Percentiles rank a stretch among this genome's conserved stretches.
phyloP scores from a whole-genome alignment of 129 eudicot species.

The Oenanthe sinensis region DNA sequence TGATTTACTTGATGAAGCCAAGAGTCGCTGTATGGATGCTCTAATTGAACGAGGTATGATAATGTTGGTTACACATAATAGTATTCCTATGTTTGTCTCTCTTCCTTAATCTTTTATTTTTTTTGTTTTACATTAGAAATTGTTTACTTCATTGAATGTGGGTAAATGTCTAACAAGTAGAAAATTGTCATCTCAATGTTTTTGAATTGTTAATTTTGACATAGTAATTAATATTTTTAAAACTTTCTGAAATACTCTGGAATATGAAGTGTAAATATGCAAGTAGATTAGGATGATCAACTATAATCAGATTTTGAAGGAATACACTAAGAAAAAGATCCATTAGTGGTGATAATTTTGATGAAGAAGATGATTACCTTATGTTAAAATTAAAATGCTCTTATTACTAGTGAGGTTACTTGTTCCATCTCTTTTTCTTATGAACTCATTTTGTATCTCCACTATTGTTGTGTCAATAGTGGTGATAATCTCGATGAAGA shows the following conservation, averaged over 20 bases:
- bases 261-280: not conserved
- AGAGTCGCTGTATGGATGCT: slow-evolving; percentile 64
- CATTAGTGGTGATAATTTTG: too few relatives aligned
- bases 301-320: too few relatives aligned
- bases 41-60: slow-evolving; percentile 70
- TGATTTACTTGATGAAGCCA: slow-evolving; percentile 97
- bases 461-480: too few relatives aligned
- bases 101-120: not conserved
- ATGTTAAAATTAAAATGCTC: too few relatives aligned
- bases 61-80: not conserved
- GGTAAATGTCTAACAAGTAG: not conserved
- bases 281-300: not conserved
- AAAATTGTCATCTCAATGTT: not conserved
- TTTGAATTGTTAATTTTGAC: too few relatives aligned
- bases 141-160: not conserved
- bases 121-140: not conserved
- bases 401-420: too few relatives aligned
- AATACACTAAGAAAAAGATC: too few relatives aligned
- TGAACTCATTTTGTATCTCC: too few relatives aligned
- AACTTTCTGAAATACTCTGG: not conserved
- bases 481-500: not conserved
- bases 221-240: not conserved
- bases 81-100: not conserved
- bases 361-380: too few relatives aligned
- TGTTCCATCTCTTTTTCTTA: too few relatives aligned